These are phyloP conservation scores for Batrachochytrium dendrobatidis DNA, from an alignment of 371 early-diverging fungal species.

Conservation along the genomic window DNA sequence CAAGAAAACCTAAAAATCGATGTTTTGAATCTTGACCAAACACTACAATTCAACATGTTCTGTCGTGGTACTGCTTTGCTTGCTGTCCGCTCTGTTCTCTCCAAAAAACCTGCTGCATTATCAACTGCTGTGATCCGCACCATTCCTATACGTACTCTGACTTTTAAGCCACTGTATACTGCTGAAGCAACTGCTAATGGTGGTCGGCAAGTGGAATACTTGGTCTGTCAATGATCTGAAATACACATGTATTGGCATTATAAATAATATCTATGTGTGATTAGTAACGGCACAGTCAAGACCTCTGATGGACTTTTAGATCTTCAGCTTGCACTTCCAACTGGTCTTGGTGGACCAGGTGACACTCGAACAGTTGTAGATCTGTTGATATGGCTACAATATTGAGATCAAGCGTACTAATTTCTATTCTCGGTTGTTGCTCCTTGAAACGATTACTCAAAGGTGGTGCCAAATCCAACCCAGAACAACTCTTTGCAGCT, in stretches of 20 bases:
- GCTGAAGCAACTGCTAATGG: background rate
- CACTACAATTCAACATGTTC: too few species aligned
- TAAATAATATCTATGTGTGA: background rate
- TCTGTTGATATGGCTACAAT: background rate
- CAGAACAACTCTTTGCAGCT: conserved; percentile 32
- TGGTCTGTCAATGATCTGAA: background rate
- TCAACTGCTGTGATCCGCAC: background rate
- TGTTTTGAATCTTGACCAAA: too few species aligned
- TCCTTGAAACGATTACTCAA: background rate
- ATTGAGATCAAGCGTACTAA: background rate
- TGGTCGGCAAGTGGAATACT: background rate
- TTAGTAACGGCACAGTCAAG: background rate
- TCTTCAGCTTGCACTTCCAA: conserved; percentile 42
- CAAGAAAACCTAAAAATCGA: too few species aligned
- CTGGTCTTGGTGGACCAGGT: conserved; percentile 46
- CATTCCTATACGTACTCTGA: background rate
- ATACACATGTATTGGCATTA: background rate
- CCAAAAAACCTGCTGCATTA: too few species aligned
- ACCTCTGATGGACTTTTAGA: conserved; percentile 17
- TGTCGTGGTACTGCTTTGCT: background rate
- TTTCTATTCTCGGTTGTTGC: background rate
- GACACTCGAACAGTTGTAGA: background rate
- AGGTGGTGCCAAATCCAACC: conserved; percentile 38
- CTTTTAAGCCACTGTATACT: background rate
- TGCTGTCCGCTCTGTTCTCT: background rate